Percentiles rank a stretch among this genome's conserved stretches.
Evolutionary conservation across 106 monocot genomes (phyloP).

Genomic region (Apostasia shenzhenica): DNA sequence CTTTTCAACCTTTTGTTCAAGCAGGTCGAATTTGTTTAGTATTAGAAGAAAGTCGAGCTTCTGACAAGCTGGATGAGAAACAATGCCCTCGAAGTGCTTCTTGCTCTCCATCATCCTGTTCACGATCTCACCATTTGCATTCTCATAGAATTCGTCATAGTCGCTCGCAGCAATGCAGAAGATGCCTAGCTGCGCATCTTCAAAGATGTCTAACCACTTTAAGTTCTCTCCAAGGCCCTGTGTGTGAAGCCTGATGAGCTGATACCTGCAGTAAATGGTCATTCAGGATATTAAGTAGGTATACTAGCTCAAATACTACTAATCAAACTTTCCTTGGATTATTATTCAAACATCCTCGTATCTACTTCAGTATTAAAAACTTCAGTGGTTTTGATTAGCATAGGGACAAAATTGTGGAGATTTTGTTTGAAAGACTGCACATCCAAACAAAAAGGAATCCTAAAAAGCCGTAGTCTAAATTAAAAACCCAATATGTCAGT

Average conservation of each 20-base stretch:
- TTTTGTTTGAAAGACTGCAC: too few relatives aligned
- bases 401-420: too few relatives aligned
- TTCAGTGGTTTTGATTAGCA: too few relatives aligned
- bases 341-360: too few relatives aligned
- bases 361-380: too few relatives aligned
- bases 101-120: conserved; percentile 90
- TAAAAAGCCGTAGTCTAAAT: too few relatives aligned
- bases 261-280: conserved; percentile 47
- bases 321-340: too few relatives aligned
- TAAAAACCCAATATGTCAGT: not conserved
- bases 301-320: not conserved
- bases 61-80: conserved; percentile 47
- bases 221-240: conserved; percentile 63
- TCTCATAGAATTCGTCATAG: conserved; percentile 61
- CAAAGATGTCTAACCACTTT: conserved; percentile 96
- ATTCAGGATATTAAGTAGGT: not conserved
- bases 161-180: conserved; percentile 68
- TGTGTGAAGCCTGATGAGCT: conserved; percentile 67
- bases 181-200: conserved; percentile 72
- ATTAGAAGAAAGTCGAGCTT: conserved; percentile 72
- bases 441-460: too few relatives aligned
- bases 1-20: conserved; percentile 60
- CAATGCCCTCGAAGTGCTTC: conserved; percentile 65
- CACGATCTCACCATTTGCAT: conserved; percentile 19
- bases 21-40: conserved; percentile 78